Base-by-base conservation (phyloP, 768 basidiomycete genomes). In the Mycena sanguinolenta region DNA sequence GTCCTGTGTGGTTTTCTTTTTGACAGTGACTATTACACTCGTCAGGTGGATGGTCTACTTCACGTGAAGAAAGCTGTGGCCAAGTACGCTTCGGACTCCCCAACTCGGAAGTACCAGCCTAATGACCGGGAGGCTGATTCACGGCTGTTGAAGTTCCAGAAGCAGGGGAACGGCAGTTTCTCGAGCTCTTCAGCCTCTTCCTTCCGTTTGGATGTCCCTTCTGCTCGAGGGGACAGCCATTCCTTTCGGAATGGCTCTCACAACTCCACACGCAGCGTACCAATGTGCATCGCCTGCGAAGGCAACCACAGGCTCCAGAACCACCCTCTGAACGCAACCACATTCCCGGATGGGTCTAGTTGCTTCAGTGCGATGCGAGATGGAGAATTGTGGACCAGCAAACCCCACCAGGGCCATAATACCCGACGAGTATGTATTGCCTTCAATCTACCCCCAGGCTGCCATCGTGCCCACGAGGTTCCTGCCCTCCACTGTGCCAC, bases 261-360 rank as follows among this genome's bases (percentile, higher is more conserved):
- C n/a, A n/a, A n/a, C n/a, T n/a, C n/a, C n/a, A n/a, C n/a, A n/a
- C n/a, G n/a, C n/a, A n/a, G n/a, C n/a, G 27, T 32, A 52, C 54
- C 65, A 10, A 8, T 57, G 14, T 80, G 79, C 73, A 44, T 77
- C 27, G 36, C 73, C 28, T 79, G 79, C 58, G 73, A 58, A 38
- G 59, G 73, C 27, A 38, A 14, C 0, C 79, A 80, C 74, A 66
- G 25, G 32, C 58, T 76, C 50, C 25, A 25, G n/a, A 21, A 67
- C 16, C 76, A 78, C 50, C 59, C 75, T 0, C 34, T 46, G 13
- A 42, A 52, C 1, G 54, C 59, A n/a, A 52, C 46, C 25, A 36
- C 67, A 28, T 65, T 73, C 63, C 14, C 32, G 0, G 73, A 75
- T 23, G 74, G 74, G 0, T 53, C 58, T 2, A 25, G 50, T 1